A percentile compares a stretch with the other conserved stretches of the same genome.
Evolutionary conservation across 495 filamentous ascomycete species (phyloP).

Genomic region (Neurospora sp.): DNA sequence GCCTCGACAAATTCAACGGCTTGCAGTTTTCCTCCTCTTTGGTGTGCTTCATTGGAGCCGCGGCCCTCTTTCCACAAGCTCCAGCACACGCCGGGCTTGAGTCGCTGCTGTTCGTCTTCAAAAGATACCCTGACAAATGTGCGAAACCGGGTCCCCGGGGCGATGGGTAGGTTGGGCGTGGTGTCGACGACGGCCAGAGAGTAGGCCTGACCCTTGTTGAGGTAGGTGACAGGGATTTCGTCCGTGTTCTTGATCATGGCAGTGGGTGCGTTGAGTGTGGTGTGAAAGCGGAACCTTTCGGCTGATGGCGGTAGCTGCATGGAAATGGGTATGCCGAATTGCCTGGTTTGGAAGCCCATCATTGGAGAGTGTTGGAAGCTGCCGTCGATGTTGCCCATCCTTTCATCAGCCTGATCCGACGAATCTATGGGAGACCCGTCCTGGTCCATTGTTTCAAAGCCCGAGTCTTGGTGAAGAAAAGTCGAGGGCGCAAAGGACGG

Average conservation of each 20-base stretch:
- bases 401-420: slow-evolving; percentile 33
- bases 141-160: slow-evolving; percentile 54
- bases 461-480: slow-evolving; percentile 66
- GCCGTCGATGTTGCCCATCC: slow-evolving; percentile 39
- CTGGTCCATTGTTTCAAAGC: slow-evolving; percentile 68
- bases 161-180: slow-evolving; percentile 26
- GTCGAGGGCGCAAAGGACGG: slow-evolving; percentile 67
- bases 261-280: slow-evolving; percentile 84
- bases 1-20: slow-evolving; percentile 90
- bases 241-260: slow-evolving; percentile 86
- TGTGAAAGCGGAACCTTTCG: slow-evolving; percentile 79
- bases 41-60: slow-evolving; percentile 80
- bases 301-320: slow-evolving; percentile 32
- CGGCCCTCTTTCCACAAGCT: slow-evolving; percentile 93
- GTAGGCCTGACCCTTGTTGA: slow-evolving; percentile 96
- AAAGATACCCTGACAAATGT: slow-evolving; percentile 89
- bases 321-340: slow-evolving; percentile 32
- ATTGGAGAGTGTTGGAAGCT: slow-evolving; percentile 42
- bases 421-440: slow-evolving; percentile 54
- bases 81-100: slow-evolving; percentile 77
- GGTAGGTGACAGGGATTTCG: slow-evolving; percentile 89
- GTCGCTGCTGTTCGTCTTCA: slow-evolving; percentile 82
- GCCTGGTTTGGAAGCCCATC: slow-evolving; percentile 30
- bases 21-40: slow-evolving; percentile 74
- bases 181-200: slow-evolving; percentile 71